A percentile compares a stretch with the other conserved stretches of the same genome.
phyloP scores from a whole-genome alignment of 2,329 filamentous ascomycete genomes.

The Fusarium pseudocircinatum region DNA sequence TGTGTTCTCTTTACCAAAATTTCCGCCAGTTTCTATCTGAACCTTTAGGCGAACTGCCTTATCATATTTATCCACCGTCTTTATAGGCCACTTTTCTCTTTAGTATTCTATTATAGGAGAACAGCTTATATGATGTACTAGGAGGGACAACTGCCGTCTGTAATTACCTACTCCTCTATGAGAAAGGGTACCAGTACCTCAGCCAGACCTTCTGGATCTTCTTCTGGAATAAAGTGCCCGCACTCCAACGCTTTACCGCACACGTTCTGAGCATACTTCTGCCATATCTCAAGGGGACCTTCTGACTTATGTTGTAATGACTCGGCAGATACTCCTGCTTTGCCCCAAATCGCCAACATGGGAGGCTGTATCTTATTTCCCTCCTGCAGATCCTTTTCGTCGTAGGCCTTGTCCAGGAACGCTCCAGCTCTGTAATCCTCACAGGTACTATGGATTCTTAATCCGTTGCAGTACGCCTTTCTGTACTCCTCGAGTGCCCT shows the following conservation, averaged over 20 bases:
- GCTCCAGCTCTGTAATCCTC: neutral
- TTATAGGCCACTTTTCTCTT: too few relatives aligned
- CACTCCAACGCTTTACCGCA: neutral
- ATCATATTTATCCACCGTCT: too few relatives aligned
- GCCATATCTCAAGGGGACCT: neutral
- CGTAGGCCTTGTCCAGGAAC: neutral
- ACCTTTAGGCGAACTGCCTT: too few relatives aligned
- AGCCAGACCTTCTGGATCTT: neutral
- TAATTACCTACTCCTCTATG: neutral
- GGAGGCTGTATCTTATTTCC: neutral
- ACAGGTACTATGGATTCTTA: neutral
- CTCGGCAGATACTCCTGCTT: neutral
- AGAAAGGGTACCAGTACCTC: neutral
- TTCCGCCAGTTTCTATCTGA: too few relatives aligned
- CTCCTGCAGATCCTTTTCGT: rapidly evolving
- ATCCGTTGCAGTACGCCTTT: neutral
- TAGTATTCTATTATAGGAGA: too few relatives aligned
- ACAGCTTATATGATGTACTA: too few relatives aligned
- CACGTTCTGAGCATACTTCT: neutral
- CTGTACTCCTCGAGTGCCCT: neutral
- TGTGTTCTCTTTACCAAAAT: too few relatives aligned
- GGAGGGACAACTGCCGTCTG: too few relatives aligned
- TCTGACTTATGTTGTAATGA: neutral
- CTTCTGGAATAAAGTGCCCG: neutral
- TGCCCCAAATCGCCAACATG: neutral